Evolutionary conservation across 768 basidiomycete genomes (phyloP).

Genomic region (Panaeolus cyanescens): DNA sequence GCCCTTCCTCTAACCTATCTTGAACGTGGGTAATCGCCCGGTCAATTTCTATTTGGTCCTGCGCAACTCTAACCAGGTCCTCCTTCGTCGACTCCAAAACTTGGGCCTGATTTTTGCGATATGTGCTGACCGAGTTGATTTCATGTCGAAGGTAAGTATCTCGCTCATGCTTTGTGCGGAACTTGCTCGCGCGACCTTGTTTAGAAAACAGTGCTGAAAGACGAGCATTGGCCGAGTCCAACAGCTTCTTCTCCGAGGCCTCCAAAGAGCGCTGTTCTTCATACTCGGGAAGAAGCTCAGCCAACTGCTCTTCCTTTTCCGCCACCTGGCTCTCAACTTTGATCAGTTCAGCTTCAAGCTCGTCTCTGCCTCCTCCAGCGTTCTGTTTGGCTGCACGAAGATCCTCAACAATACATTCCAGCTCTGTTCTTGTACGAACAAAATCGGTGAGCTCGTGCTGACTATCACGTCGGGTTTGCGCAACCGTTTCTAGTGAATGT

Average conservation of each 20-base stretch:
- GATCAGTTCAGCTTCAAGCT: constrained; percentile 65
- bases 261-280: constrained; percentile 54
- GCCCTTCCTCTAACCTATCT: constrained; percentile 65
- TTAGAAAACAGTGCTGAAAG: constrained; percentile 83
- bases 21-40: constrained; percentile 57
- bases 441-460: constrained; percentile 88
- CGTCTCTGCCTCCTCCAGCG: constrained; percentile 64
- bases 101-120: constrained; percentile 53
- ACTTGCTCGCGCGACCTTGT: constrained; percentile 86
- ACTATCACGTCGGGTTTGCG: constrained; percentile 70
- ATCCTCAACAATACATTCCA: constrained; percentile 83
- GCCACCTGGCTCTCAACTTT: constrained; percentile 60
- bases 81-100: constrained; percentile 55
- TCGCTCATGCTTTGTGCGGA: constrained; percentile 79
- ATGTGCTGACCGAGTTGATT: constrained; percentile 67
- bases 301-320: constrained; percentile 62
- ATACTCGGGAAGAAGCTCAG: constrained; percentile 72
- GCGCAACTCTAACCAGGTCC: constrained; percentile 50
- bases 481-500: constrained; percentile 70
- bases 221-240: constrained; percentile 75
- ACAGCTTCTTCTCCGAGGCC: constrained; percentile 56
- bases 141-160: constrained; percentile 84
- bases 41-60: constrained; percentile 58
- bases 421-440: constrained; percentile 79
- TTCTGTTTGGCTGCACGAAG: constrained; percentile 65